Evolutionary conservation across 257 asterid genomes (phyloP).

Genomic region (Penstemon barbatus): DNA sequence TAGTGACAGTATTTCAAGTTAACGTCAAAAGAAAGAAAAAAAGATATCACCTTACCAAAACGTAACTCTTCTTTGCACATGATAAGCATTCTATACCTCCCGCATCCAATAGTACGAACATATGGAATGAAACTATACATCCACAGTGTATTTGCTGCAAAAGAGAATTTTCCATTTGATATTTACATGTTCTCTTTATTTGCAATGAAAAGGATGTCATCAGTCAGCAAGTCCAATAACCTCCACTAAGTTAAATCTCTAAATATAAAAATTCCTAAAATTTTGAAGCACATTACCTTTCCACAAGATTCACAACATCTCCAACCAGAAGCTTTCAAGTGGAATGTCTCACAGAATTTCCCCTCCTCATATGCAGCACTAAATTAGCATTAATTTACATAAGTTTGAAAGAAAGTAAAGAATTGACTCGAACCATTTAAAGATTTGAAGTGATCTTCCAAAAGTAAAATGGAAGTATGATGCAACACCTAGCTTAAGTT

Average conservation of each 20-base stretch:
- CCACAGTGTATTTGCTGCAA: conserved; percentile 99
- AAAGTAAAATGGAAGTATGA: conserved; percentile 18
- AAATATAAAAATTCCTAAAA: conserved; percentile 10
- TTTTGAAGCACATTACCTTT: conserved; percentile 54
- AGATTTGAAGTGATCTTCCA: conserved; percentile 27
- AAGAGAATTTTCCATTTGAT: conserved; percentile 29
- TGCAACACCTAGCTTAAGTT: conserved; percentile 19
- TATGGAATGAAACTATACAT: conserved; percentile 96
- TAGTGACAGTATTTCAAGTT: background rate
- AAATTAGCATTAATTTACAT: conserved; percentile 30
- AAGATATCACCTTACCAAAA: conserved; percentile 59
- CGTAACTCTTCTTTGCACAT: conserved; percentile 87
- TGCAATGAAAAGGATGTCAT: conserved; percentile 5
- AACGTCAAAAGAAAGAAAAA: conserved; percentile 6
- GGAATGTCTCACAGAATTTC: conserved; percentile 89
- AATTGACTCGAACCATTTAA: conserved; percentile 8
- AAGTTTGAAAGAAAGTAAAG: conserved; percentile 21
- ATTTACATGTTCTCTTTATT: conserved; percentile 4
- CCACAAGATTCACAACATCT: conserved; percentile 99
- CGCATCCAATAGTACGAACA: conserved; percentile 95
- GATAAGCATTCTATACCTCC: conserved; percentile 98
- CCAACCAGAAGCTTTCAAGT: conserved; percentile 92
- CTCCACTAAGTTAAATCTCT: conserved; percentile 20
- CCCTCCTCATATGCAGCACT: conserved; percentile 91
- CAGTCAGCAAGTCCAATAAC: conserved; percentile 16